These are phyloP conservation scores for Venturia aucupariae DNA, from an alignment of 2,329 filamentous ascomycete species.

Conservation along the genomic window DNA sequence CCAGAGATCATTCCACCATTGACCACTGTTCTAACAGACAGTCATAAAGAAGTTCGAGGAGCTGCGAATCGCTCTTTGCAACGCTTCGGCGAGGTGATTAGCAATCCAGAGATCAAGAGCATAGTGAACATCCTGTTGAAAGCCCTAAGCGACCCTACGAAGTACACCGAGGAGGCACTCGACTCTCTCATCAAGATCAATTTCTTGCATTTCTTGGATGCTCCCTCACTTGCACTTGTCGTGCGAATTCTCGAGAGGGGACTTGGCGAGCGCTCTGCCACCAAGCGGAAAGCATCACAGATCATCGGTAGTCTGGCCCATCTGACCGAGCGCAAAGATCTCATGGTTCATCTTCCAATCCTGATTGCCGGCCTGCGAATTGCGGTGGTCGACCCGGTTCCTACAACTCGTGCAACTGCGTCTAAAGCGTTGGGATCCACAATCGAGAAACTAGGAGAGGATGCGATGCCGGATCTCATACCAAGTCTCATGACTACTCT, in stretches of 20 bases:
- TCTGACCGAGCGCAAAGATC: slow-evolving; percentile 90
- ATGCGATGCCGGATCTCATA: slow-evolving; percentile 92
- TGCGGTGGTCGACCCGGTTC: slow-evolving; percentile 90
- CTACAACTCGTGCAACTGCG: slow-evolving; percentile 88
- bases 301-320: slow-evolving; percentile 97
- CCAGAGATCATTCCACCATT: slow-evolving; percentile 95
- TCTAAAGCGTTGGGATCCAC: slow-evolving; percentile 92
- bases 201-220: slow-evolving; percentile 96
- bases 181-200: slow-evolving; percentile 96
- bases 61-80: slow-evolving; percentile 94
- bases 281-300: slow-evolving; percentile 91
- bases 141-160: slow-evolving; percentile 93
- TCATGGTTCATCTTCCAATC: slow-evolving; percentile 82
- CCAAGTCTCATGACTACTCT: slow-evolving; percentile 95
- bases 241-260: slow-evolving; percentile 93
- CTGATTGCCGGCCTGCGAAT: slow-evolving; percentile 81
- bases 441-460: slow-evolving; percentile 97
- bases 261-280: slow-evolving; percentile 80
- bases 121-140: slow-evolving; percentile 88
- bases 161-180: slow-evolving; percentile 89
- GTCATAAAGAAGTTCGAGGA: slow-evolving; percentile 88
- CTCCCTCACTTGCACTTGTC: slow-evolving; percentile 87
- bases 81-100: slow-evolving; percentile 96
- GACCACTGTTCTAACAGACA: slow-evolving; percentile 90
- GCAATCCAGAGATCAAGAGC: slow-evolving; percentile 91